Percentiles rank a stretch among this genome's conserved stretches.
phyloP scores from a whole-genome alignment of 768 basidiomycete genomes.

The Kwoniella shandongensis region DNA sequence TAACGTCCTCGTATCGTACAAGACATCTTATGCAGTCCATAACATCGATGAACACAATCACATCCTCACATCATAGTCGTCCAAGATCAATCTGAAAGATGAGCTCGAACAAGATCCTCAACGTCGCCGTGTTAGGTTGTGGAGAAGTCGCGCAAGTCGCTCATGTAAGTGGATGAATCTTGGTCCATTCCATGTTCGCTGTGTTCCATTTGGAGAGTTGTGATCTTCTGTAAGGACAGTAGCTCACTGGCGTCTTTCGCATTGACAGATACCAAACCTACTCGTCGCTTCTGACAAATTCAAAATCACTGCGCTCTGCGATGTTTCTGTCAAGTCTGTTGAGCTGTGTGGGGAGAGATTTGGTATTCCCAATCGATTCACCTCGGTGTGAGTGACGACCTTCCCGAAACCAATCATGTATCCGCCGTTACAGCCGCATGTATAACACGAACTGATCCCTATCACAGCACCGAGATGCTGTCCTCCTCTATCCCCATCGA shows the following conservation, averaged over 20 bases:
- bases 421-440: neutral
- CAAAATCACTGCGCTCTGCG: slow-evolving; percentile 31
- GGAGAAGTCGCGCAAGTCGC: slow-evolving; percentile 33
- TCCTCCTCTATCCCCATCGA: slow-evolving; percentile 29
- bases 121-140: slow-evolving; percentile 35
- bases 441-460: neutral
- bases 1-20: too few relatives aligned
- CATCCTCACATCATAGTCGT: too few relatives aligned
- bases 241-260: neutral
- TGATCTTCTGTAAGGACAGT: too few relatives aligned
- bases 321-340: slow-evolving; percentile 25
- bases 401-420: neutral
- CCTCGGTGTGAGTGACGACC: slow-evolving; percentile 28
- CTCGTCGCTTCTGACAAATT: slow-evolving; percentile 23
- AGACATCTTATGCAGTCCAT: too few relatives aligned
- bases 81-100: too few relatives aligned
- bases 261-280: slow-evolving; percentile 27
- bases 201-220: too few relatives aligned
- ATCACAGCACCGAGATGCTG: slow-evolving; percentile 28
- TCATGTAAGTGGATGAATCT: slow-evolving; percentile 17
- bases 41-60: too few relatives aligned
- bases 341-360: slow-evolving; percentile 27
- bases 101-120: slow-evolving; percentile 19
- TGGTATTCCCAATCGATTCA: slow-evolving; percentile 20
- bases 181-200: too few relatives aligned